Base-by-base conservation (phyloP, 1,284 basidiomycete species). In the Ceratobasidium sp. region DNA sequence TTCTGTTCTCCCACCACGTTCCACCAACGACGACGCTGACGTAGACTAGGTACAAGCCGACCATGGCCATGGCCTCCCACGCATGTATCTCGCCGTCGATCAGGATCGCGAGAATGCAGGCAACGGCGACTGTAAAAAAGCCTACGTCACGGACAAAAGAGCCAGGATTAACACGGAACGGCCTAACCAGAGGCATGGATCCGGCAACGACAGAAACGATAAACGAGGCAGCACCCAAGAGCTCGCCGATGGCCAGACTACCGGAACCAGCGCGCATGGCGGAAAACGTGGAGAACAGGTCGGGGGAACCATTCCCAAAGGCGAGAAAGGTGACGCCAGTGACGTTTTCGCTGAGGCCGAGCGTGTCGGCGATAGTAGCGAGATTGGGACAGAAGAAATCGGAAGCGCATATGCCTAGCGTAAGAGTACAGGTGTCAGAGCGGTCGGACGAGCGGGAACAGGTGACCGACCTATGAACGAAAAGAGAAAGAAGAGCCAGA, bases 381-480 rank as follows among this genome's bases (percentile, higher is more conserved):
- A 97, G 86, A 80, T 98, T 97, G 1, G 95, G 95, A 59, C 92
- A 95, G 83, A 98, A 96, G 82, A 96, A 98, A 81, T 98, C 95
- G 46, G 92, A 92, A 9, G 95, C 94, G 75, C 89, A 91, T 79
- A 97, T 96, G 3, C 95, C 94, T 25, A 96, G 87, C 36, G 56
- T 40, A 40, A 61, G 93, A 83, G 18, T 40, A 40, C 44, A 14
- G 12, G 40, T 4, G 56, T 60, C 67, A 42, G 33, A 21, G 36
- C 25, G 12, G 11, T 18, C 59, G n/a, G 42, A n/a, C 23, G 42
- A 21, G 21, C 38, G 42, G 61, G 14, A 51, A 23, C 42, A 30
- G n/a, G 54, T 21, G 21, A 40, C 48, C 5, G 16, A 58, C 74
- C 73, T 25, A 74, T 92, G 25, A 70, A 70, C 56, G 91, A 92